Evolutionary conservation across 2,329 filamentous ascomycete species (phyloP).

Genomic region (Ophioceras dolichostomum): DNA sequence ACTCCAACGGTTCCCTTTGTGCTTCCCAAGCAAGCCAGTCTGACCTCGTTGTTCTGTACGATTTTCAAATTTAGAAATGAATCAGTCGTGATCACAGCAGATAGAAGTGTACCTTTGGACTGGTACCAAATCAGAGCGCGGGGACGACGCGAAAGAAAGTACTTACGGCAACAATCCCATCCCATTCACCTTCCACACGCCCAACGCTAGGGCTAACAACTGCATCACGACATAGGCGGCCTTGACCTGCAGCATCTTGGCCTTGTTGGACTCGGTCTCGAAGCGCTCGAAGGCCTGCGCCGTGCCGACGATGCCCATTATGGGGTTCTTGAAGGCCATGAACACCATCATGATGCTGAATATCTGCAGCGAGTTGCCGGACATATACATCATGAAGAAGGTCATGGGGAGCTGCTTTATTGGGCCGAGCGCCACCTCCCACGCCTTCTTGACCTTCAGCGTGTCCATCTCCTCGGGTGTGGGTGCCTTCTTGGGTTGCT

Average conservation of each 20-base stretch:
- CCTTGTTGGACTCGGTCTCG: constrained; percentile 67
- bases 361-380: constrained; percentile 93
- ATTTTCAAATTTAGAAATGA: constrained; percentile 2
- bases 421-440: constrained; percentile 89
- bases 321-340: constrained; percentile 95
- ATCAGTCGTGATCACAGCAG: background rate
- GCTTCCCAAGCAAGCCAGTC: constrained; percentile 97
- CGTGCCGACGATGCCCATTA: constrained; percentile 71
- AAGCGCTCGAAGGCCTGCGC: constrained; percentile 85
- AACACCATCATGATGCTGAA: constrained; percentile 99
- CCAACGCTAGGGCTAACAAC: constrained; percentile 67
- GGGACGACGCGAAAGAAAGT: background rate
- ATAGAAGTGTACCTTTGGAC: constrained; percentile 12
- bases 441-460: constrained; percentile 95
- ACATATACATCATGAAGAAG: constrained; percentile 99
- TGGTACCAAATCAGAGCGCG: background rate
- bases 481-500: constrained; percentile 42
- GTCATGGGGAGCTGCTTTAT: constrained; percentile 97
- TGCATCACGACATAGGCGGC: constrained; percentile 81
- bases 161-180: constrained; percentile 89
- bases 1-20: constrained; percentile 56
- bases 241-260: constrained; percentile 72
- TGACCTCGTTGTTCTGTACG: constrained; percentile 70
- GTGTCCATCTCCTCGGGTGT: constrained; percentile 83
- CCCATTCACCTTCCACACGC: constrained; percentile 90